These are phyloP conservation scores for Spergularia marina DNA, from an alignment of 148 eudicot genomes.

Conservation along the genomic window DNA sequence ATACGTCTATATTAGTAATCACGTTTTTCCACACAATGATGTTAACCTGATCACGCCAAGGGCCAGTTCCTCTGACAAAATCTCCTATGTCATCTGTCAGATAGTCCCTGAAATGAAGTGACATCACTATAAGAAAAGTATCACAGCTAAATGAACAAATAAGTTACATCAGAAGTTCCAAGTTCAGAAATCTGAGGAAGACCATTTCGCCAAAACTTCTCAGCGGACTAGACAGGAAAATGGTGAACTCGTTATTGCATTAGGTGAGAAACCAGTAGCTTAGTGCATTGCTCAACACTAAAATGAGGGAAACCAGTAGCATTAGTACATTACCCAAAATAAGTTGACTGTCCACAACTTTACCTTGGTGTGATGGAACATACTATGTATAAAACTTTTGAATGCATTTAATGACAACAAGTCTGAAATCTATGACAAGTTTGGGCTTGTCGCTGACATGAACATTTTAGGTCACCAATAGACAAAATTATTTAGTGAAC, in stretches of 20 bases:
- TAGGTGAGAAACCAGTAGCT: not conserved
- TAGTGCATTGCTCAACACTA: not conserved
- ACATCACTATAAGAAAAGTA: not conserved
- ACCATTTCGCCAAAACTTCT: not conserved
- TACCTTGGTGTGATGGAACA: not conserved
- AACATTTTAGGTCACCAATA: no score
- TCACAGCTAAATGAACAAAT: not conserved
- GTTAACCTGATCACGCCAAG: slow-evolving; percentile 89
- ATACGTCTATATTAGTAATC: not conserved
- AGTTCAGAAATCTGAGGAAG: not conserved
- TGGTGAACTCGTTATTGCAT: not conserved
- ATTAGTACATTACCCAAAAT: not conserved
- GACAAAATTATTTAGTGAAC: no score
- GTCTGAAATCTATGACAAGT: no score
- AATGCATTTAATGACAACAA: no score
- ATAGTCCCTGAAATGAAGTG: slow-evolving; percentile 52
- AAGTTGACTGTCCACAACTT: not conserved
- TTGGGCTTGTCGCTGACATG: no score
- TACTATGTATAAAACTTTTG: not conserved
- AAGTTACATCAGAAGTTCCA: not conserved
- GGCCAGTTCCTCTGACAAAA: slow-evolving; percentile 52
- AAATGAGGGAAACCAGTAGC: not conserved
- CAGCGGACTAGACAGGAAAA: not conserved
- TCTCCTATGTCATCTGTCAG: slow-evolving; percentile 55
- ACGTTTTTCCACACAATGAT: not conserved